These are phyloP conservation scores for Xerocomus amazonicus DNA, from an alignment of 1,284 basidiomycete species.

Conservation along the genomic window DNA sequence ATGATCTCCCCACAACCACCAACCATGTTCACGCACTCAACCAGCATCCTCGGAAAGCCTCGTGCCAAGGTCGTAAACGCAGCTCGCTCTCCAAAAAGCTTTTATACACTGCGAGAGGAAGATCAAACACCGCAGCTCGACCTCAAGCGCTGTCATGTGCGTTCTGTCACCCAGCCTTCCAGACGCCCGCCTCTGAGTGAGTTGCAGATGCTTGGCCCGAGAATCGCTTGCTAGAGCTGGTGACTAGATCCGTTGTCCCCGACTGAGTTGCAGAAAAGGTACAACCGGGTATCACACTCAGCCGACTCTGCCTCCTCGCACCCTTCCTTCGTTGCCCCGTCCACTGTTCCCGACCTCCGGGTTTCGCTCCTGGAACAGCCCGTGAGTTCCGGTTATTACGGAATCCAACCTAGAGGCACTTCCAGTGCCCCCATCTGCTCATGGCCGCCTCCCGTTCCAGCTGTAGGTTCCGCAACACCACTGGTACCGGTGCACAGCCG, in stretches of 20 bases:
- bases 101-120: slow-evolving; percentile 17
- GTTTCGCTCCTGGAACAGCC: slow-evolving; percentile 8
- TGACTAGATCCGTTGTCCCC: slow-evolving; percentile 27
- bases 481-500: slow-evolving; percentile 3
- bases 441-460: slow-evolving; percentile 26
- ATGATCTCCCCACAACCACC: slow-evolving; percentile 25
- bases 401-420: slow-evolving; percentile 9
- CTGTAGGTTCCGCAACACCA: slow-evolving; percentile 1
- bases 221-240: background rate
- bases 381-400: slow-evolving; percentile 7
- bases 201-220: slow-evolving; percentile 8
- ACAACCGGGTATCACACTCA: slow-evolving; percentile 2
- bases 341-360: slow-evolving; percentile 18
- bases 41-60: slow-evolving; percentile 2
- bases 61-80: slow-evolving; percentile 12
- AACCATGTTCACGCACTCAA: slow-evolving; percentile 2
- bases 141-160: slow-evolving; percentile 23
- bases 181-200: slow-evolving; percentile 28
- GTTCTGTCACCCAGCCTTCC: slow-evolving; percentile 1
- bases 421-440: slow-evolving; percentile 13
- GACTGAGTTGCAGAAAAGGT: slow-evolving; percentile 20
- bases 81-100: slow-evolving; percentile 20
- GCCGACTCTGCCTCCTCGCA: slow-evolving; percentile 8
- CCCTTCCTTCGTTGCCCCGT: slow-evolving; percentile 9
- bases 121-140: slow-evolving; percentile 14